Evolutionary conservation across 192 early-diverging fungal genomes (phyloP), one percentile per base, ranked within the genome.

Genomic region (Rhizophagus clarus): DNA sequence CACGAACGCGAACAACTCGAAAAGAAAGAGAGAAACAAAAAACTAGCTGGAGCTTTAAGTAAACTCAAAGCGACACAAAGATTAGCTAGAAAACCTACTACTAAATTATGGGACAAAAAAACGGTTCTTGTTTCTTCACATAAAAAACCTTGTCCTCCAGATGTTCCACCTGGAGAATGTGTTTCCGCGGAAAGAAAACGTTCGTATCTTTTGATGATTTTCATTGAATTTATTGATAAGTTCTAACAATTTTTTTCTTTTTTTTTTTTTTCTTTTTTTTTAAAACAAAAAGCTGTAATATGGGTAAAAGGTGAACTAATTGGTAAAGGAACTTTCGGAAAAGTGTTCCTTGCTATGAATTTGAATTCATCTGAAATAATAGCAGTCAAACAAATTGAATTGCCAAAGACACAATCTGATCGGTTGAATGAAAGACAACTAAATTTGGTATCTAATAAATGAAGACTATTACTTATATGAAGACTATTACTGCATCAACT

Each of bases 251-350:
- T 69, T 9, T n/a, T 15, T 20, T 12, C 80, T 81, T 28, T 74
- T 76, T 5, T 81, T 75, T 37, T 79, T 85, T 12, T 71, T 69
- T 17, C 70, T 80, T 62, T 87, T 77, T 72, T n/a, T 76, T 80
- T 62, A 76, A 86, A 49, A 72, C 86, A 83, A 81, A 90, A 66
- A 85, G 82, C 11, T 82, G 68, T 94, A 73, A 88, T 89, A 76
- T 95, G 92, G 88, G 87, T 93, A 77, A 90, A 90, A 70, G 95
- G 95, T 67, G 87, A 88, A 79, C 83, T 95, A 45, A 95, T 96
- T 82, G 95, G 95, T 42, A 92, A 93, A 79, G 95, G 95, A 8
- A 93, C 93, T 5, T 96, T 95, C 75, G 94, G 95, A 7, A 86
- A 88, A 70, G 95, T 96, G 40, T 90, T 91, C 63, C 89, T 91